Conservation (phyloP, 148 eudicot genomes). For the Vaccinium darrowii region DNA sequence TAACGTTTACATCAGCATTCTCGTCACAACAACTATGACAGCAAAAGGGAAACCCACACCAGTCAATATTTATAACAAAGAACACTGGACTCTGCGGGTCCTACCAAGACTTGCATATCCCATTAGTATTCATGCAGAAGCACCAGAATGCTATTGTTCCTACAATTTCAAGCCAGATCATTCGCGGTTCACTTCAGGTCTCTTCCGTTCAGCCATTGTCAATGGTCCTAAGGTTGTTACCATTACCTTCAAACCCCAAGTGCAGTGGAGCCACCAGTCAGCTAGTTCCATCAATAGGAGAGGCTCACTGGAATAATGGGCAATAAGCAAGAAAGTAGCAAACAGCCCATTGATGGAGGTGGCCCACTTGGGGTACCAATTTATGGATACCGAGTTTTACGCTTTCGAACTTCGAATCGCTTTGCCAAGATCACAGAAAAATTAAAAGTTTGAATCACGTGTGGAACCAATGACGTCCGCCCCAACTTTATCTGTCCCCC, state of each 20-base stretch:
- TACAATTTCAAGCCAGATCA: background rate
- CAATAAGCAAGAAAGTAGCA: background rate
- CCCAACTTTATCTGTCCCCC: background rate
- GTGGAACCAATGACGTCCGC: background rate
- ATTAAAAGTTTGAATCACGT: background rate
- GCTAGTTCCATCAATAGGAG: background rate
- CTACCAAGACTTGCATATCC: background rate
- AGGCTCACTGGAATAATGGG: background rate
- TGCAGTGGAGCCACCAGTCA: background rate
- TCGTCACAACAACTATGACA: background rate
- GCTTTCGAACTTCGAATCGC: background rate
- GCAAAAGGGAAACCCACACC: background rate
- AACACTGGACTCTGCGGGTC: background rate
- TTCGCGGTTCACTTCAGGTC: background rate
- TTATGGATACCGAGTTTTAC: background rate
- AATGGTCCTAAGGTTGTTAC: background rate
- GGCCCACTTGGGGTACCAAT: background rate
- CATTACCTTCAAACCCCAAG: background rate
- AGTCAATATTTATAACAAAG: background rate
- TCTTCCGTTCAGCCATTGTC: background rate
- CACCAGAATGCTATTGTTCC: background rate
- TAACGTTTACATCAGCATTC: background rate
- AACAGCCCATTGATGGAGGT: background rate
- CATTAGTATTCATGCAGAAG: background rate
- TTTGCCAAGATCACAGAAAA: background rate